These are phyloP conservation scores for Fusarium cicatricum DNA, from an alignment of 2,329 filamentous ascomycete genomes.

Conservation along the genomic window DNA sequence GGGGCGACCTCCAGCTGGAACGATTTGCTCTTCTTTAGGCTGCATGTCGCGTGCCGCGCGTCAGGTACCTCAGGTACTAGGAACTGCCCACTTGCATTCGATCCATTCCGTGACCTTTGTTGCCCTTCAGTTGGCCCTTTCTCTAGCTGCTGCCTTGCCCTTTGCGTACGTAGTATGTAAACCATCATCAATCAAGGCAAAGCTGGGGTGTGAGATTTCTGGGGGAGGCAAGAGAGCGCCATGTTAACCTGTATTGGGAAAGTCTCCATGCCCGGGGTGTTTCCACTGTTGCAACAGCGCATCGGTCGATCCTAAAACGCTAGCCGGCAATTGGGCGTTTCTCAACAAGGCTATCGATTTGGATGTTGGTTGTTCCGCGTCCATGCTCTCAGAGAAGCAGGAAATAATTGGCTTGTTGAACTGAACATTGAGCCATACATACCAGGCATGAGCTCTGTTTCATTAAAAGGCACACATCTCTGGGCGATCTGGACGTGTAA, in stretches of 20 bases:
- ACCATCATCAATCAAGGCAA: not conserved
- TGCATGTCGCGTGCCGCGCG: not conserved
- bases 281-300: conserved; percentile 19
- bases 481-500: no score
- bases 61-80: no score
- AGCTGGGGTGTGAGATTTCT: not conserved
- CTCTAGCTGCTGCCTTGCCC: not conserved
- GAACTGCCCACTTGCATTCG: no score
- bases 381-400: not conserved
- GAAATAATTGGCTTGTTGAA: no score
- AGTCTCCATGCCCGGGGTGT: conserved; percentile 5
- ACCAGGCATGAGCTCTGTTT: no score
- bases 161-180: not conserved
- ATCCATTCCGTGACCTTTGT: not conserved
- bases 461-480: no score
- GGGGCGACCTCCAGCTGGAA: not conserved
- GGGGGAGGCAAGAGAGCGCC: not conserved
- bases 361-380: not conserved
- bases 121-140: not conserved
- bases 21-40: conserved; percentile 4
- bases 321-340: conserved; percentile 6
- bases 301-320: conserved; percentile 27
- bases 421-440: no score
- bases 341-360: not conserved
- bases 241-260: not conserved